Evolutionary conservation across 208 protist genomes (phyloP), one percentile per base, ranked within the genome.

Genomic region (Trypanosomatidae sp.): DNA sequence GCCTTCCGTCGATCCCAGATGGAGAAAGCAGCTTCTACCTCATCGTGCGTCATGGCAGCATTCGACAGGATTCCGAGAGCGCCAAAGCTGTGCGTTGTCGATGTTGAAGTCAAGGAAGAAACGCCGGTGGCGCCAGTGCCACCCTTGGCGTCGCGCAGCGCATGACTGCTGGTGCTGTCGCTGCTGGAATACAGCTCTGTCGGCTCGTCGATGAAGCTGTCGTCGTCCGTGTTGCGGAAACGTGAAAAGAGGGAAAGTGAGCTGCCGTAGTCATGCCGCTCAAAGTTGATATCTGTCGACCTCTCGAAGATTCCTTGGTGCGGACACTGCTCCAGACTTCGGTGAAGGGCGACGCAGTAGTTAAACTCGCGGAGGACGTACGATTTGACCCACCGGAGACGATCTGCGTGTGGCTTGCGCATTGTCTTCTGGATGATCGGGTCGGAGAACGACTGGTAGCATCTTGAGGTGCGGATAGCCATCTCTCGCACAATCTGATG

Each of bases 281-380:
- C 66, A 22, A 77, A 72, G 59, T 19, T 69, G 41, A 81, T 13
- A 25, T 62, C 30, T 12, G 76, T 73, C 36, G 64, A 75, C 65
- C 58, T 60, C 64, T 74, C 76, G 6, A 80, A 76, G 28, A 41
- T 36, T 62, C 77, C 65, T n/a, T 84, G 49, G 10, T 69, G 36
- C 43, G 66, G 60, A 39, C 71, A 82, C 22, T 50, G 58, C 33
- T 77, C 77, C 19, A 84, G 68, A 30, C 75, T 62, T 8, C 88
- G 76, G 64, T 86, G 80, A 46, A 93, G 71, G 22, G 68, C 84
- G 6, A 90, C 80, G 67, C 83, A 94, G 60, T 87, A 88, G 58
- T 92, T 83, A 69, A 96, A 96, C 78, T 96, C 92, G 12, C 85
- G 84, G 62, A 86, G 75, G 50, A 86, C 89, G 25, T 87, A 84